A percentile compares a stretch with the other conserved stretches of the same genome.
These are phyloP conservation scores for Hippophae gyantsensis DNA, from an alignment of 306 rosid species.

Conservation along the genomic window DNA sequence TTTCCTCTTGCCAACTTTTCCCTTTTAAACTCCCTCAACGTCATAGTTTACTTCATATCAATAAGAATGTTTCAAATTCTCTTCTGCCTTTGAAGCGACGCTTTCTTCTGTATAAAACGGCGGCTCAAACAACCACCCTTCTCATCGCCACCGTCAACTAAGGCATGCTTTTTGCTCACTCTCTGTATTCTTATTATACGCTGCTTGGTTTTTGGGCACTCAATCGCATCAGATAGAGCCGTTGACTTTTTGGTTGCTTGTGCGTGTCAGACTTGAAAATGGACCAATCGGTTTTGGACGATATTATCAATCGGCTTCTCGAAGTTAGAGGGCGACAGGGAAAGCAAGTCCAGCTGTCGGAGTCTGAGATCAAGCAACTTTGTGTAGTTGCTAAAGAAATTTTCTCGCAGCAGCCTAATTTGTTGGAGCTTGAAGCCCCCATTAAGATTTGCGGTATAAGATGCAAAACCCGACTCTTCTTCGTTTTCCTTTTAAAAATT, in stretches of 20 bases:
- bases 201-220: conserved; percentile 7
- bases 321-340: conserved; percentile 80
- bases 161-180: conserved; percentile 29
- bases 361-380: conserved; percentile 90
- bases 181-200: conserved; percentile 3
- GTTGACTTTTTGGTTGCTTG: conserved; percentile 17
- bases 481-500: not conserved
- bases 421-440: conserved; percentile 84
- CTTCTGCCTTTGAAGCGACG: conserved; percentile 23
- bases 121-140: not conserved
- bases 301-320: conserved; percentile 72
- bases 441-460: conserved; percentile 81
- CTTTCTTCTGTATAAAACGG: conserved; percentile 26
- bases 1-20: no score
- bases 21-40: no score
- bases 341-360: conserved; percentile 86
- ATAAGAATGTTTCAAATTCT: not conserved
- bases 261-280: conserved; percentile 18
- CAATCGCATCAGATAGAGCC: conserved; percentile 9
- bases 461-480: not conserved
- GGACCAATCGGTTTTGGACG: conserved; percentile 72
- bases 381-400: conserved; percentile 56
- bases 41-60: no score
- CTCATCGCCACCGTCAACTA: not conserved
- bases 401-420: conserved; percentile 74